These are phyloP conservation scores for Westerdykella ornata DNA, from an alignment of 2,329 filamentous ascomycete genomes.

Conservation along the genomic window DNA sequence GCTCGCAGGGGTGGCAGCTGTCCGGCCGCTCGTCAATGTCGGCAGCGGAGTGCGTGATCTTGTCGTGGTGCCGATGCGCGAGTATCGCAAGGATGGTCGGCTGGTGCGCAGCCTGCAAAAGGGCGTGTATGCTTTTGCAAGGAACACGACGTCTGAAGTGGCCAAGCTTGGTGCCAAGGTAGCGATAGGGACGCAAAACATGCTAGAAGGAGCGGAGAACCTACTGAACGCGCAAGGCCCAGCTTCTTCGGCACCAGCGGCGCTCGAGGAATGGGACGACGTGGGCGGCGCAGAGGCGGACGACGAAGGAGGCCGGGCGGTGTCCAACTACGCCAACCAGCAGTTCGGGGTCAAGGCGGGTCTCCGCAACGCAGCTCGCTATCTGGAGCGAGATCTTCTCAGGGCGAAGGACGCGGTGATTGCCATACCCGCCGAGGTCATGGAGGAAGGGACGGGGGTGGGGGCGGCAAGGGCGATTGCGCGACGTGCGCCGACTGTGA, in stretches of 20 bases:
- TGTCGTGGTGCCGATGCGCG: slow-evolving; percentile 79
- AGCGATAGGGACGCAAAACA: slow-evolving; percentile 89
- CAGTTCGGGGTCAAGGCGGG: slow-evolving; percentile 84
- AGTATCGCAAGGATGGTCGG: slow-evolving; percentile 90
- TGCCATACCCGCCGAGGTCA: slow-evolving; percentile 83
- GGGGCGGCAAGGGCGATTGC: slow-evolving; percentile 74
- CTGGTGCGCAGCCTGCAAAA: slow-evolving; percentile 88
- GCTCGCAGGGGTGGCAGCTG: slow-evolving; percentile 78
- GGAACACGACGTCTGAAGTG: slow-evolving; percentile 89
- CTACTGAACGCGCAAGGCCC: slow-evolving; percentile 50
- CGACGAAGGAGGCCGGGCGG: slow-evolving; percentile 66
- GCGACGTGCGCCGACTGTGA: slow-evolving; percentile 81
- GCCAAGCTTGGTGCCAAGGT: slow-evolving; percentile 90
- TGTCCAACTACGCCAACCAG: slow-evolving; percentile 90
- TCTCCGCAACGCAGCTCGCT: slow-evolving; percentile 71
- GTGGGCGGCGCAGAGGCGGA: slow-evolving; percentile 57
- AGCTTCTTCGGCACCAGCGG: slow-evolving; percentile 11
- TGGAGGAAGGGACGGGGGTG: slow-evolving; percentile 75
- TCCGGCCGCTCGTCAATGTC: slow-evolving; percentile 87
- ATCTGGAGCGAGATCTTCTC: slow-evolving; percentile 79
- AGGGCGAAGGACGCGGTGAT: slow-evolving; percentile 86
- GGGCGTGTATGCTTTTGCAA: slow-evolving; percentile 81
- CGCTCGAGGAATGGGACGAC: slow-evolving; percentile 40
- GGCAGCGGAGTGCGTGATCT: slow-evolving; percentile 80
- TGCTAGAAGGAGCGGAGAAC: slow-evolving; percentile 80